These are phyloP conservation scores for Blastomyces gilchristii DNA, from an alignment of 2,329 filamentous ascomycete genomes.

Conservation along the genomic window DNA sequence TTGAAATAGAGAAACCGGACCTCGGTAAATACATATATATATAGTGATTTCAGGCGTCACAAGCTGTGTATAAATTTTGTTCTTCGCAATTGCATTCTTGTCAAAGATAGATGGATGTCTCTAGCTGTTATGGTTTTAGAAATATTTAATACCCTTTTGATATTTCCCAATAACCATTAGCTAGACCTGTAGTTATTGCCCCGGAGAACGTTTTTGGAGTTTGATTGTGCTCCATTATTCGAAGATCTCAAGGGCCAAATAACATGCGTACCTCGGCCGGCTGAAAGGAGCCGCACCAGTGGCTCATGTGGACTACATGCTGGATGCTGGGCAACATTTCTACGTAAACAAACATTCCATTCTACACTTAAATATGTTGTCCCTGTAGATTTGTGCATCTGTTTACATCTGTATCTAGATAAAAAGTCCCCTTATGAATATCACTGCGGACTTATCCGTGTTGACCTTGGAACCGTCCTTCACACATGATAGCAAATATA, in stretches of 20 bases:
- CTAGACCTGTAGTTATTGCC: neutral
- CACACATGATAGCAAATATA: no score
- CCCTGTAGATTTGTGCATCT: no score
- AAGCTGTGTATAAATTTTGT: neutral
- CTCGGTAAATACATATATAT: neutral
- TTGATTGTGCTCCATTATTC: neutral
- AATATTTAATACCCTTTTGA: neutral
- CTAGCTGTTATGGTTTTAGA: neutral
- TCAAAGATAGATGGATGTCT: neutral
- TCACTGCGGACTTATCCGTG: no score
- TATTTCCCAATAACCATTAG: neutral
- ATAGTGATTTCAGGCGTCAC: neutral
- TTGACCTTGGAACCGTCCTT: no score
- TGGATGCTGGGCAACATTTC: no score
- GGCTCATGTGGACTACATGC: no score
- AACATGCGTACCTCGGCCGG: no score
- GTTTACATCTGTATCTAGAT: no score
- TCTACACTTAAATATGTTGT: no score
- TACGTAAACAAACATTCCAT: no score
- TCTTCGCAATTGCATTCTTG: neutral
- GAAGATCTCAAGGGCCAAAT: neutral
- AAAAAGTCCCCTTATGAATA: no score
- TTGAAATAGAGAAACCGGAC: neutral
- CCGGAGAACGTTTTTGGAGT: neutral
- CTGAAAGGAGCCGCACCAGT: no score